Percentiles rank a stretch among this genome's conserved stretches.
These are phyloP conservation scores for Plasmodium berghei DNA, from an alignment of 169 alveolate species.

Conservation along the genomic window DNA sequence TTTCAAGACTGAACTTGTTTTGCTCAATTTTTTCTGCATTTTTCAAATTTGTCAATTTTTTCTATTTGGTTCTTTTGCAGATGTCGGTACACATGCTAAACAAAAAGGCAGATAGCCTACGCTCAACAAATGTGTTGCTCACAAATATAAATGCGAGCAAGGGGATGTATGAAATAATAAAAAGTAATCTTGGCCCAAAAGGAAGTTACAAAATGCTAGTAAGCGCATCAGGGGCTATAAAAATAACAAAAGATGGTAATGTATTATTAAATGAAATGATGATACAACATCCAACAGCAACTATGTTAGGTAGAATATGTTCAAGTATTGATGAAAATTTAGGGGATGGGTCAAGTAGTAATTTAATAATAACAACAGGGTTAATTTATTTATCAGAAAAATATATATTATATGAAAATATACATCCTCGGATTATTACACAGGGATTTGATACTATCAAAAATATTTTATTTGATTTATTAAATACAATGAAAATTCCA, in stretches of 20 bases:
- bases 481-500: slow-evolving; percentile 89
- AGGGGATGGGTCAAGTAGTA: slow-evolving; percentile 99
- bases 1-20: too few relatives aligned
- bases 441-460: slow-evolving; percentile 97
- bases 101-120: slow-evolving; percentile 96
- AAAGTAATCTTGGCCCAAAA: slow-evolving; percentile 98
- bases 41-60: too few relatives aligned
- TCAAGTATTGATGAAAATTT: slow-evolving; percentile 99
- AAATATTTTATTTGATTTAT: slow-evolving; percentile 89
- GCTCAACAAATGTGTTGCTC: slow-evolving; percentile 95
- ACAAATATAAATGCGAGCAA: slow-evolving; percentile 98
- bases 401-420: slow-evolving; percentile 91
- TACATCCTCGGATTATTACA: slow-evolving; percentile 97
- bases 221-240: slow-evolving; percentile 96
- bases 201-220: slow-evolving; percentile 99
- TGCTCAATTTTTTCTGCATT: too few relatives aligned
- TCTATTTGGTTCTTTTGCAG: neutral
- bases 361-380: slow-evolving; percentile 96
- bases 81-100: slow-evolving; percentile 91
- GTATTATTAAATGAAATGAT: slow-evolving; percentile 98
- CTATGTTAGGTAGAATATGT: slow-evolving; percentile 98
- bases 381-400: slow-evolving; percentile 89
- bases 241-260: slow-evolving; percentile 98
- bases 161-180: slow-evolving; percentile 96
- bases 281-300: slow-evolving; percentile 99